Evolutionary conservation across 2,329 filamentous ascomycete genomes (phyloP).

Genomic region (Nigrospora oryzae): DNA sequence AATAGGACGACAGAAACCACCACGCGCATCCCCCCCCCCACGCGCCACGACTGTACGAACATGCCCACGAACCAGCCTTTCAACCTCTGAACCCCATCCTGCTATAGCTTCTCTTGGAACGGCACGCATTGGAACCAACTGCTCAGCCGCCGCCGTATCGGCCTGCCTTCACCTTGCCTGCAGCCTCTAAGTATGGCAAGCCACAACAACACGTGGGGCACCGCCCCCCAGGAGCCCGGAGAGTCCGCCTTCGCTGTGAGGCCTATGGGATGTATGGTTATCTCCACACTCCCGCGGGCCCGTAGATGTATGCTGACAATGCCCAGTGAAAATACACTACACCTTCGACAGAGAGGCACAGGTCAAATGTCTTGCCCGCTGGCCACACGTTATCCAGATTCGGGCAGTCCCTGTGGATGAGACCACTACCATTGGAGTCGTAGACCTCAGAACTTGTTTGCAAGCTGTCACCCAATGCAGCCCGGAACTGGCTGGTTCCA

Average conservation of each 20-base stretch:
- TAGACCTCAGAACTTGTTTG: constrained; percentile 81
- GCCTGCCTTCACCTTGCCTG: not conserved
- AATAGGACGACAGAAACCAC: not conserved
- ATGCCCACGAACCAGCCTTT: not conserved
- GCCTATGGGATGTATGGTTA: constrained; percentile 57
- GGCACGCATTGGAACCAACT: not conserved
- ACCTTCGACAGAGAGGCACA: constrained; percentile 87
- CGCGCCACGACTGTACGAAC: constrained; percentile 1
- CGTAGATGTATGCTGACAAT: constrained; percentile 1
- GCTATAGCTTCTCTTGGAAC: not conserved
- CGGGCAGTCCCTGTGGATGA: constrained; percentile 78
- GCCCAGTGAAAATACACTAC: constrained; percentile 86
- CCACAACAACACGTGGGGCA: constrained; percentile 12
- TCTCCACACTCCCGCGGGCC: not conserved
- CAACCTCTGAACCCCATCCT: not conserved
- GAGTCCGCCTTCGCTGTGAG: constrained; percentile 48
- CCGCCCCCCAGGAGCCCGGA: constrained; percentile 19
- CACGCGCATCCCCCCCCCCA: not conserved
- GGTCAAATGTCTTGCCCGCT: constrained; percentile 81
- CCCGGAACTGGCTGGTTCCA: constrained; percentile 72
- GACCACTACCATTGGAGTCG: constrained; percentile 70
- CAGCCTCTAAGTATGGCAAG: constrained; percentile 6
- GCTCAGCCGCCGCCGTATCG: not conserved
- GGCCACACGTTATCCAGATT: constrained; percentile 70
- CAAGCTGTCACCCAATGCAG: constrained; percentile 72